Percentiles rank a stretch among this genome's conserved stretches.
phyloP scores from a whole-genome alignment of 169 alveolate species.

The Plasmodium billcollinsi region DNA sequence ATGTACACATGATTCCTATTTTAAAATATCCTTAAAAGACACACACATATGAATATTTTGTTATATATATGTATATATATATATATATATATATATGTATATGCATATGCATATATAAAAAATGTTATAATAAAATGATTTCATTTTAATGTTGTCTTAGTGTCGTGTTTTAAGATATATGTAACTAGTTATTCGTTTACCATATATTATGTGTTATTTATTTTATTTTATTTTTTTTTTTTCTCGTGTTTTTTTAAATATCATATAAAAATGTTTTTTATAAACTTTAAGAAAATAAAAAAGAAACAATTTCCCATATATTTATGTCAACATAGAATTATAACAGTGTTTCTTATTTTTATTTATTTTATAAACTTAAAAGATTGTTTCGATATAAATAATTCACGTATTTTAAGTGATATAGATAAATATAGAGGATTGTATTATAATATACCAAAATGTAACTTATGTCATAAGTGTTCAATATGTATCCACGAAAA shows the following conservation, averaged over 20 bases:
- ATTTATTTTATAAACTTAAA: constrained; percentile 11
- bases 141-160: no score
- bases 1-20: no score
- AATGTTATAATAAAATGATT: background rate
- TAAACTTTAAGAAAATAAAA: constrained; percentile 21
- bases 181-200: no score
- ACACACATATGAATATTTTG: no score
- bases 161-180: no score
- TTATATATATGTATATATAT: no score
- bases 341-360: constrained; percentile 16
- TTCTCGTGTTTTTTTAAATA: background rate
- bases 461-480: constrained; percentile 25
- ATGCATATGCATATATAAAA: background rate
- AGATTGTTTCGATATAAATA: background rate
- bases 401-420: background rate
- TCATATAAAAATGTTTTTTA: constrained; percentile 25
- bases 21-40: no score
- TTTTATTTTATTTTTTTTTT: constrained; percentile 9
- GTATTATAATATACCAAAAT: constrained; percentile 23
- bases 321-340: constrained; percentile 14
- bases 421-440: background rate
- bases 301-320: constrained; percentile 2
- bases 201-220: background rate
- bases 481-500: constrained; percentile 60
- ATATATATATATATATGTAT: no score